A percentile compares a stretch with the other conserved stretches of the same genome.
Evolutionary conservation across 305 asterid species (phyloP).

Genomic region (Fraxinus paxiana): DNA sequence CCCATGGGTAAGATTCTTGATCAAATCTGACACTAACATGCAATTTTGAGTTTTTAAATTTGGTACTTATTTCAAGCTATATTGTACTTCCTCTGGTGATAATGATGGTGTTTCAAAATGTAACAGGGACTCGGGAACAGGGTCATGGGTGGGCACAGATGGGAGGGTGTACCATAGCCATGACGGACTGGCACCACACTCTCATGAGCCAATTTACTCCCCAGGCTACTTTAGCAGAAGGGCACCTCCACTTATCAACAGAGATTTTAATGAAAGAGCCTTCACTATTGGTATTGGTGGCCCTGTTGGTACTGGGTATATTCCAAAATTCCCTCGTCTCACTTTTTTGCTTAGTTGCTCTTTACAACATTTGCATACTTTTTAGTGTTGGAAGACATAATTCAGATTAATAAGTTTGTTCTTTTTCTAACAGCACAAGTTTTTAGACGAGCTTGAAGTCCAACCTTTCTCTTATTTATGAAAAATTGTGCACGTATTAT

Average conservation of each 20-base stretch:
- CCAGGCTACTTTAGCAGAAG: conserved; percentile 87
- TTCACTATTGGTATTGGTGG: conserved; percentile 94
- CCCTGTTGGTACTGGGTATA: conserved; percentile 93
- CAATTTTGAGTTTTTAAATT: background rate
- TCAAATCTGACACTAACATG: background rate
- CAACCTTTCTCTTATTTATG: background rate
- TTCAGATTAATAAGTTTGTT: background rate
- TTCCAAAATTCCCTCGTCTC: background rate
- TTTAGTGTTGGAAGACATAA: background rate
- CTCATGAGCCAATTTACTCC: conserved; percentile 79
- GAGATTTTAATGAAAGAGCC: conserved; percentile 78
- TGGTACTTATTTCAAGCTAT: background rate
- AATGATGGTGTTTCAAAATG: conserved; percentile 4
- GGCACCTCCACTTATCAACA: conserved; percentile 62
- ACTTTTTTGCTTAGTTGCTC: background rate
- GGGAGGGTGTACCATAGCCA: conserved; percentile 91
- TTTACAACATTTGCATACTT: background rate
- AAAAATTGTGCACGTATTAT: background rate
- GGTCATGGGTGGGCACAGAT: conserved; percentile 67
- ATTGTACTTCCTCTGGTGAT: background rate
- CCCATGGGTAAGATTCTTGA: conserved; percentile 28
- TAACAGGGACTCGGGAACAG: conserved; percentile 44
- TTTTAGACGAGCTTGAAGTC: background rate
- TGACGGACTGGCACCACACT: conserved; percentile 88
- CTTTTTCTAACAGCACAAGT: background rate